Percentiles rank a stretch among this genome's conserved stretches.
These are phyloP conservation scores for Colletotrichum brevisporum DNA, from an alignment of 2,329 filamentous ascomycete genomes.

Conservation along the genomic window DNA sequence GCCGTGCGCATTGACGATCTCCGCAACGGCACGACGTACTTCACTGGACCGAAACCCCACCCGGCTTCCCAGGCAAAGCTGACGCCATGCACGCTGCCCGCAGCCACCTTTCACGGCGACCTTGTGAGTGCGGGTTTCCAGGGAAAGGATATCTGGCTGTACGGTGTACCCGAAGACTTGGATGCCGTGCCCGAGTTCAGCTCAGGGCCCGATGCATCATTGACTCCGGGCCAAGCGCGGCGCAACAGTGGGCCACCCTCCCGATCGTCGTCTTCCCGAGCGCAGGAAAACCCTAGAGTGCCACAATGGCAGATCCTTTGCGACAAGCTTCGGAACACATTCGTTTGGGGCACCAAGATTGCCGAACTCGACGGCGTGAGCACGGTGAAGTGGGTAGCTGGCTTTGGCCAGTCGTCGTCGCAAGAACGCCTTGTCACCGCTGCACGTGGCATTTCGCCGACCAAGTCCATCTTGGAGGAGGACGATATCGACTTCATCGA, in stretches of 20 bases:
- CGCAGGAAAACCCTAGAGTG: conserved; percentile 57
- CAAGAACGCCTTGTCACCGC: conserved; percentile 77
- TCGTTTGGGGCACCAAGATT: conserved; percentile 77
- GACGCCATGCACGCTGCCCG: conserved; percentile 77
- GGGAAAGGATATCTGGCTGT: conserved; percentile 81
- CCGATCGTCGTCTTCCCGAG: conserved; percentile 53
- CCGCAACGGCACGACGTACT: conserved; percentile 83
- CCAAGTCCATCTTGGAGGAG: conserved; percentile 73
- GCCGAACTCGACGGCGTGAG: conserved; percentile 76
- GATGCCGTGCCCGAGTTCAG: conserved; percentile 69
- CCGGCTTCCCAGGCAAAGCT: conserved; percentile 68
- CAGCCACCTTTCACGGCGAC: conserved; percentile 78
- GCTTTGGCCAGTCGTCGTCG: conserved; percentile 61
- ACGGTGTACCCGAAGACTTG: conserved; percentile 81
- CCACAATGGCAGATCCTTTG: conserved; percentile 79
- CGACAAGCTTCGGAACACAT: conserved; percentile 78
- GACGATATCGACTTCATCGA: conserved; percentile 84
- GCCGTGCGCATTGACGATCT: conserved; percentile 82
- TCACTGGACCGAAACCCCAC: conserved; percentile 76
- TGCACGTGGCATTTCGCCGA: conserved; percentile 76
- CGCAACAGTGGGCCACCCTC: conserved; percentile 59
- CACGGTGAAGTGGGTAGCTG: conserved; percentile 79
- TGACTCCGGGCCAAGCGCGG: conserved; percentile 47
- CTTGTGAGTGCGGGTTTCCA: conserved; percentile 82
- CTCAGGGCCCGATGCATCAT: conserved; percentile 47